Evolutionary conservation across 805 yeast genomes (phyloP), one percentile per base, ranked within the genome.

Genomic region (Candida lessepsii): DNA sequence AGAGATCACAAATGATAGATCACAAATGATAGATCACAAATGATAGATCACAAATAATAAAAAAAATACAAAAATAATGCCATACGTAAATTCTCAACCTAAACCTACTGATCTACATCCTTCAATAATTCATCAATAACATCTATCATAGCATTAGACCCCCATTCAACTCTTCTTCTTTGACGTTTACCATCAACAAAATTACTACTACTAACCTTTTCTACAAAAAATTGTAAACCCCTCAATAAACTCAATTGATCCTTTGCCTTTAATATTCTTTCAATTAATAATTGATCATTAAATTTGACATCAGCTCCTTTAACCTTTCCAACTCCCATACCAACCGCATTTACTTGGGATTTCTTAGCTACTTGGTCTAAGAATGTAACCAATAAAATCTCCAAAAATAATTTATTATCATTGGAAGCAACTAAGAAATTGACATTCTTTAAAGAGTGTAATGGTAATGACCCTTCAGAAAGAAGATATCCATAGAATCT

Each of bases 401-500:
- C 96, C 47, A 87, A 45, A 52, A 91, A 87, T 15, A 88, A 59
- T 27, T 71, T 71, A 2, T 81, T 71, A 46, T 86, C 90, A 16
- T 73, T 70, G 9, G 85, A 63, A 0, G 81, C 77, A 0, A 88
- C 77, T 41, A 90, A 60, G 43, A 90, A 82, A 49, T 91, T 85
- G 23, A 86, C 76, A 5, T 80, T 80, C 48, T 84, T 78, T 48
- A 93, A 70, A 2, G 85, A 62, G 53, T 86, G 90, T 35, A 93
- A 66, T 2, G 88, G 80, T 45, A 91, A 65, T 0, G 82, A 72
- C 1, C 85, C 86, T 51, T 86, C 88, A 2, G 85, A 80, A 13
- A 90, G 74, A 31, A 93, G 56, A 36, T 66, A 69, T 0, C 96
- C 98, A 53, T 78, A 93, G 48, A 93, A 80, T 43, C 87, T 72